Evolutionary conservation across 2,329 filamentous ascomycete genomes (phyloP).

Genomic region (Fusarium sp.): DNA sequence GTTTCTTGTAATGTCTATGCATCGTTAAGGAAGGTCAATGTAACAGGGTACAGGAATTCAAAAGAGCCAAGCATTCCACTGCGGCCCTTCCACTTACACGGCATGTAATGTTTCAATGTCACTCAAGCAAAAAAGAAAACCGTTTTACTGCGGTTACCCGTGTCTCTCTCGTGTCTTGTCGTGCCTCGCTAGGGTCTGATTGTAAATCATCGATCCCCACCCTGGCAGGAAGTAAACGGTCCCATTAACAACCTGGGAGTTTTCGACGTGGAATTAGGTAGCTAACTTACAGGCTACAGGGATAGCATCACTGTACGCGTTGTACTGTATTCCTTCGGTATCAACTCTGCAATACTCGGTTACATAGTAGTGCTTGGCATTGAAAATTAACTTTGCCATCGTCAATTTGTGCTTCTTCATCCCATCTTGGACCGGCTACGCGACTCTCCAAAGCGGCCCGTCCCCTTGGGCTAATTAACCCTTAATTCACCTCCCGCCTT

Average conservation of each 20-base stretch:
- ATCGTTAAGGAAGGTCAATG: neutral
- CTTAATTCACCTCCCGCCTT: slow-evolving; percentile 6
- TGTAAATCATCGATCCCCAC: slow-evolving; percentile 10
- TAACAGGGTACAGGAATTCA: slow-evolving; percentile 1
- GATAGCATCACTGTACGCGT: neutral
- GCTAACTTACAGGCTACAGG: neutral
- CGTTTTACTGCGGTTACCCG: neutral
- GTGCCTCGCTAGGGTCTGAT: neutral
- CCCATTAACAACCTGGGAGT: slow-evolving; percentile 4
- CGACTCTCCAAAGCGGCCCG: slow-evolving; percentile 26
- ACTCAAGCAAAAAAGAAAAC: neutral
- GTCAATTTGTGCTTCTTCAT: neutral
- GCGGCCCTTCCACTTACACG: neutral
- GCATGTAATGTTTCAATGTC: neutral
- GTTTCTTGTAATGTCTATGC: neutral
- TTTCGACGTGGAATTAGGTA: slow-evolving; percentile 3
- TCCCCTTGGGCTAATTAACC: slow-evolving; percentile 17
- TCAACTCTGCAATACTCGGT: too few relatives aligned
- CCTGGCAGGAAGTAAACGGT: slow-evolving; percentile 3
- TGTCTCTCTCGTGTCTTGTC: slow-evolving; percentile 17
- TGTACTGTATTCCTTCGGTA: too few relatives aligned
- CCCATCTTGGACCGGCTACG: neutral
- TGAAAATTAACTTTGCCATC: too few relatives aligned
- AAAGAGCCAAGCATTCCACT: too few relatives aligned
- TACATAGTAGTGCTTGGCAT: too few relatives aligned